Conservation (phyloP, 2,329 filamentous ascomycete species). For the Aureobasidium lini region DNA sequence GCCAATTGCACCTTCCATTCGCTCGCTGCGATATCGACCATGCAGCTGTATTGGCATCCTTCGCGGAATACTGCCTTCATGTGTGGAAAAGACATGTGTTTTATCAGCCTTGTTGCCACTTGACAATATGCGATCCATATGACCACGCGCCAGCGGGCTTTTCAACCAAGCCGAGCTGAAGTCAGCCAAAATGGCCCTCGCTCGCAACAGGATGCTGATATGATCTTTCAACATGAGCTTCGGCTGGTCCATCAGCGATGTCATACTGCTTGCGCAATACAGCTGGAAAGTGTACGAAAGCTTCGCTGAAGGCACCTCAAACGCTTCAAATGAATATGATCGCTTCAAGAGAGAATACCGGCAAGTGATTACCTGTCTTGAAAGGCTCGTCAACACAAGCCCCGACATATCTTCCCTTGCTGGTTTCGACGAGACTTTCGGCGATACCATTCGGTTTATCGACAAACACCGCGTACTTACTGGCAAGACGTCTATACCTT, state of each 20-base stretch:
- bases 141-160: not conserved
- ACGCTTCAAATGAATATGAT: not conserved
- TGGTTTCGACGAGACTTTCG: not conserved
- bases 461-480: not conserved
- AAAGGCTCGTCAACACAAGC: not conserved
- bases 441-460: not conserved
- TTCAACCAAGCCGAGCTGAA: not conserved
- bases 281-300: slow-evolving; percentile 4
- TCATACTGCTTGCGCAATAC: not conserved
- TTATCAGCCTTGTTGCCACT: not conserved
- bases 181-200: not conserved
- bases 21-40: not conserved
- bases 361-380: not conserved
- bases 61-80: not conserved
- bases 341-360: not conserved
- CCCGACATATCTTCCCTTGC: not conserved
- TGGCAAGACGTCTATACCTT: not conserved
- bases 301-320: not conserved
- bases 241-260: slow-evolving; percentile 1
- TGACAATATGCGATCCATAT: not conserved
- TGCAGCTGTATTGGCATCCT: not conserved
- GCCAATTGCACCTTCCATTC: not conserved
- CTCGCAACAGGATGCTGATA: not conserved
- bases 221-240: not conserved
- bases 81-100: not conserved